Evolutionary conservation across 2,329 filamentous ascomycete genomes (phyloP), one percentile per base, ranked within the genome.

Genomic region (Pseudogymnoascus pannorum): DNA sequence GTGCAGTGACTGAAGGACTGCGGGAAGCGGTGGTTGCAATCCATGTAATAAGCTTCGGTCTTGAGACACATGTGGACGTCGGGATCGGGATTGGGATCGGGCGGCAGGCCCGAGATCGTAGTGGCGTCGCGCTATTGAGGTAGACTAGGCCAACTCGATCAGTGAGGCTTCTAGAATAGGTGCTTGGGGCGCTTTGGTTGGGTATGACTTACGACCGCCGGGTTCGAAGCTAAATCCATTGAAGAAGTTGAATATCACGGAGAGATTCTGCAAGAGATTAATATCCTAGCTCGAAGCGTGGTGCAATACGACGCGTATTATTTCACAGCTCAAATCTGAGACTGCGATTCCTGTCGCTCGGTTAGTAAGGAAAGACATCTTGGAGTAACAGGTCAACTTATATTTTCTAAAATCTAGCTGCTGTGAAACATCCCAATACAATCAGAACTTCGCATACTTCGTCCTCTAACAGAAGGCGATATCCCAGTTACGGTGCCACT

Each of bases 11-110:
- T 31, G 48, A 54, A 54, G 26, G 48, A 31, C 26, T 18, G n/a
- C 1, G 48, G 48, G 26, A 54, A 54, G n/a, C 48, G 48, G 48
- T 54, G 48, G 11, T n/a, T 31, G 48, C 48, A 54, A 12, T 31
- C 48, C 48, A 12, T 20, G 48, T 54, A 54, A 54, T 54, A 54
- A 54, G 48, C 48, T 31, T 54, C 48, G 8, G 48, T 54, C 26
- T 31, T 54, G 48, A 54, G 48, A 54, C 48, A 54, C 48, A 54
- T 54, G 12, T 29, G n/a, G 24, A 31, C 14, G 12, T 12, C 48
- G 48, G 26, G 48, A 54, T 31, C 26, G 26, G 24, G 48, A 54
- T 31, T 16, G 26, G 24, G 48, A 54, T 54, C 26, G 48, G 24
- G 22, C n/a, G 48, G 5, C 48, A 26, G 48, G 24, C 26, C 48